A percentile compares a stretch with the other conserved stretches of the same genome.
phyloP scores from a whole-genome alignment of 768 basidiomycete genomes.

The Saitozyma podzolica region DNA sequence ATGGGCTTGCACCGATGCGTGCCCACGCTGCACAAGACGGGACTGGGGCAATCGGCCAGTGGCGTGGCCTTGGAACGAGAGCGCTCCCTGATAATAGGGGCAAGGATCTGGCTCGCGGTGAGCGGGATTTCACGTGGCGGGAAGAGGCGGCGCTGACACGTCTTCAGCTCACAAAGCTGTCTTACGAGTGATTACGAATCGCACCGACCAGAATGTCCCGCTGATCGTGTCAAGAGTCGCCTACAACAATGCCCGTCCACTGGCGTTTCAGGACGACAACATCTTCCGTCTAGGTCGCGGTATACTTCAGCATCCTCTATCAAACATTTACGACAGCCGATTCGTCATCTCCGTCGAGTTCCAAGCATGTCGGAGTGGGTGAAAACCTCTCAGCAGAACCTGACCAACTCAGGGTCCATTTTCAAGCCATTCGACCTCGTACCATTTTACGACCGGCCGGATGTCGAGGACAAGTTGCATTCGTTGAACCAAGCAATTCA shows the following conservation, averaged over 20 bases:
- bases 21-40: slow-evolving; percentile 4
- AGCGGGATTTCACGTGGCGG: background rate
- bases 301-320: slow-evolving; percentile 16
- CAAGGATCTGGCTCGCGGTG: slow-evolving; percentile 20
- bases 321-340: slow-evolving; percentile 10
- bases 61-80: slow-evolving; percentile 12
- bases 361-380: slow-evolving; percentile 15
- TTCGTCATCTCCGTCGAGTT: slow-evolving; percentile 18
- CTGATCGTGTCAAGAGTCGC: slow-evolving; percentile 9
- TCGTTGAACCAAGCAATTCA: slow-evolving; percentile 4
- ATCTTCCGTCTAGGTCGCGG: slow-evolving; percentile 7
- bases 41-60: slow-evolving; percentile 9
- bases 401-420: background rate
- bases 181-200: slow-evolving; percentile 12
- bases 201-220: background rate
- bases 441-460: slow-evolving; percentile 2
- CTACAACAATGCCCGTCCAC: slow-evolving; percentile 21
- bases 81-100: slow-evolving; percentile 15
- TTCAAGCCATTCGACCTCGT: slow-evolving; percentile 11
- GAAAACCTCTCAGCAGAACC: no score
- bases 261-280: slow-evolving; percentile 12
- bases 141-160: background rate
- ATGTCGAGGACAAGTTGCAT: slow-evolving; percentile 9
- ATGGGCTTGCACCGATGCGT: slow-evolving; percentile 23
- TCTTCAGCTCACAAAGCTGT: slow-evolving; percentile 16